phyloP scores from a whole-genome alignment of 179 eudicot species.

The Corrigiola litoralis region DNA sequence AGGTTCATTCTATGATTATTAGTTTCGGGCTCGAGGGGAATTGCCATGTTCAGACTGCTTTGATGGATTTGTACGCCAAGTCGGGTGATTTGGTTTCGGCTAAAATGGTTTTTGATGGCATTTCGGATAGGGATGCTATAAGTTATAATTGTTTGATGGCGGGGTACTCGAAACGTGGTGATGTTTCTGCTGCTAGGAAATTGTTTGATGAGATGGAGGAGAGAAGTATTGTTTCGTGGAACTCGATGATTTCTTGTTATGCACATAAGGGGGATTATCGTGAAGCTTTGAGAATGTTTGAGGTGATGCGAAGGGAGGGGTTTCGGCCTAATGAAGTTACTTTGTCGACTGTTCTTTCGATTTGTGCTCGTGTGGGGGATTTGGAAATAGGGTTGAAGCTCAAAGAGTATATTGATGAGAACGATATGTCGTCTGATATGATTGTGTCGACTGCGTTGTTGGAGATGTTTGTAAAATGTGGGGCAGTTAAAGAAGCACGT shows the following conservation, averaged over 20 bases:
- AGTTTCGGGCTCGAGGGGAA: conserved; percentile 38
- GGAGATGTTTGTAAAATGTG: conserved; percentile 70
- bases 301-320: conserved; percentile 36
- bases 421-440: conserved; percentile 37
- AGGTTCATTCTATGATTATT: conserved; percentile 45
- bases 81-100: conserved; percentile 45
- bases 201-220: conserved; percentile 55
- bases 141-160: conserved; percentile 52
- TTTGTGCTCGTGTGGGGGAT: conserved; percentile 48
- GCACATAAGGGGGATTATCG: conserved; percentile 36
- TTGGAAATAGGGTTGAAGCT: conserved; percentile 47
- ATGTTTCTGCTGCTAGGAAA: conserved; percentile 34
- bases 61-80: conserved; percentile 58
- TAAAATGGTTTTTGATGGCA: conserved; percentile 43
- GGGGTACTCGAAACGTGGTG: conserved; percentile 43
- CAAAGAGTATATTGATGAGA: conserved; percentile 39
- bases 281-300: conserved; percentile 48
- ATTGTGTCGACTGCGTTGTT: conserved; percentile 54
- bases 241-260: conserved; percentile 50
- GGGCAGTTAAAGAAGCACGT: conserved; percentile 53
- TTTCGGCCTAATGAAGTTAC: conserved; percentile 43
- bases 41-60: conserved; percentile 43
- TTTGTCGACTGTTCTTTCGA: conserved; percentile 43
- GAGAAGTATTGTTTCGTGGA: conserved; percentile 52
- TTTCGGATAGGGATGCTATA: conserved; percentile 38